Evolutionary conservation across 345 rosid species (phyloP).

Genomic region (Bruguiera sexangula): DNA sequence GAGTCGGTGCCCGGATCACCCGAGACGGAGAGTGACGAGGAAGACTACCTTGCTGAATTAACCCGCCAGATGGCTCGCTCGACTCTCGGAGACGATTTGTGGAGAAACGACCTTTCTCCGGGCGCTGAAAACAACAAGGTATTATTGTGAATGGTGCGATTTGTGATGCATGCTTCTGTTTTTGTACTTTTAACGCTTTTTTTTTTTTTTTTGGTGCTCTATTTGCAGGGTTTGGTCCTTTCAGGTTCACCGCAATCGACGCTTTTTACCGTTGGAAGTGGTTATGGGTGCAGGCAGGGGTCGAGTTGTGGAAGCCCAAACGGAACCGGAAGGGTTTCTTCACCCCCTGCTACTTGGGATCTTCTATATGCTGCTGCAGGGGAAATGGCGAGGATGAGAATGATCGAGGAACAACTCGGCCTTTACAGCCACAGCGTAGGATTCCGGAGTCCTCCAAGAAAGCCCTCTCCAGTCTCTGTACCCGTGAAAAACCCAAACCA

Average conservation of each 20-base stretch:
- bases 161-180: not conserved
- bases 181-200: not conserved
- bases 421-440: conserved; percentile 20
- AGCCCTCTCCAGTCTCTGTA: conserved; percentile 29
- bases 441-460: conserved; percentile 26
- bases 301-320: conserved; percentile 32
- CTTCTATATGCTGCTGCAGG: conserved; percentile 54
- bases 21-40: conserved; percentile 63
- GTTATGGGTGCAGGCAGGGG: conserved; percentile 36
- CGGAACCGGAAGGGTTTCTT: conserved; percentile 19
- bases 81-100: conserved; percentile 37
- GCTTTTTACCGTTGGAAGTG: conserved; percentile 33
- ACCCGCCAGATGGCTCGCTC: conserved; percentile 43
- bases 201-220: not conserved
- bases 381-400: conserved; percentile 37
- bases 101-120: conserved; percentile 14
- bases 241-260: conserved; percentile 66
- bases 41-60: conserved; percentile 40
- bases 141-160: not conserved
- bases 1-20: conserved; percentile 52
- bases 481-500: conserved; percentile 27
- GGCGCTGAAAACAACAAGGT: conserved; percentile 38
- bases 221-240: conserved; percentile 31
- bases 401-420: conserved; percentile 5
- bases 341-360: conserved; percentile 63